A percentile compares a stretch with the other conserved stretches of the same genome.
These are phyloP conservation scores for Trypanosoma congolense DNA, from an alignment of 208 protist species.

Conservation along the genomic window DNA sequence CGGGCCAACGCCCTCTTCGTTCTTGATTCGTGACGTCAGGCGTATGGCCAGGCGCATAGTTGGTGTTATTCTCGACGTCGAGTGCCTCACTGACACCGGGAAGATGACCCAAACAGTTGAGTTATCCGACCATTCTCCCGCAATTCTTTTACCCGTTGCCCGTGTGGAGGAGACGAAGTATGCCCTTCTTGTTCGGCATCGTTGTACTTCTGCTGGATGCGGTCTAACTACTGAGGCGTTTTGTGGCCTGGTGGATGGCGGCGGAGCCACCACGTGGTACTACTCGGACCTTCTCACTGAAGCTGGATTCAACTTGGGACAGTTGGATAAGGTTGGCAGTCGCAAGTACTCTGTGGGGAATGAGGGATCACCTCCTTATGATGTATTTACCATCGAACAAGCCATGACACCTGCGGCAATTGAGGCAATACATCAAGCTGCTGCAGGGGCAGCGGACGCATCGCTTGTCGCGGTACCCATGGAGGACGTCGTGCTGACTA, in stretches of 20 bases:
- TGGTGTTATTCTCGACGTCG: slow-evolving; percentile 48
- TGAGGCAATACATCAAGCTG: slow-evolving; percentile 12
- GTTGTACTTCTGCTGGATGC: slow-evolving; percentile 31
- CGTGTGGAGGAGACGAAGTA: slow-evolving; percentile 24
- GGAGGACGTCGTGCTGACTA: slow-evolving; percentile 29
- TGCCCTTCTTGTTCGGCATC: slow-evolving; percentile 38
- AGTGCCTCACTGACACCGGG: slow-evolving; percentile 30
- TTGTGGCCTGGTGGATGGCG: slow-evolving; percentile 27
- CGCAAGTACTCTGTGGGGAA: slow-evolving; percentile 51
- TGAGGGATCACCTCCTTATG: slow-evolving; percentile 43
- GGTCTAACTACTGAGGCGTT: slow-evolving; percentile 33
- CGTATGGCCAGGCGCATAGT: slow-evolving; percentile 60
- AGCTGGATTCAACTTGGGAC: slow-evolving; percentile 28
- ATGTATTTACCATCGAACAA: slow-evolving; percentile 29
- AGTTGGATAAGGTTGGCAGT: slow-evolving; percentile 14
- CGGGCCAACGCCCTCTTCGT: slow-evolving; percentile 36
- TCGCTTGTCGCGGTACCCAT: slow-evolving; percentile 32
- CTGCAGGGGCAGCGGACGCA: background rate
- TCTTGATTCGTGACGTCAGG: slow-evolving; percentile 46
- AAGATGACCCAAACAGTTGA: slow-evolving; percentile 35
- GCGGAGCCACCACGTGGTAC: slow-evolving; percentile 23
- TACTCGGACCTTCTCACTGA: slow-evolving; percentile 23
- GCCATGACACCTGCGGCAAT: slow-evolving; percentile 22
- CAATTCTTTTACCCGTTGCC: slow-evolving; percentile 48
- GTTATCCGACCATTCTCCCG: slow-evolving; percentile 28